A percentile compares a stretch with the other conserved stretches of the same genome.
These are phyloP conservation scores for Candida succiphila DNA, from an alignment of 805 yeast species.

Conservation along the genomic window DNA sequence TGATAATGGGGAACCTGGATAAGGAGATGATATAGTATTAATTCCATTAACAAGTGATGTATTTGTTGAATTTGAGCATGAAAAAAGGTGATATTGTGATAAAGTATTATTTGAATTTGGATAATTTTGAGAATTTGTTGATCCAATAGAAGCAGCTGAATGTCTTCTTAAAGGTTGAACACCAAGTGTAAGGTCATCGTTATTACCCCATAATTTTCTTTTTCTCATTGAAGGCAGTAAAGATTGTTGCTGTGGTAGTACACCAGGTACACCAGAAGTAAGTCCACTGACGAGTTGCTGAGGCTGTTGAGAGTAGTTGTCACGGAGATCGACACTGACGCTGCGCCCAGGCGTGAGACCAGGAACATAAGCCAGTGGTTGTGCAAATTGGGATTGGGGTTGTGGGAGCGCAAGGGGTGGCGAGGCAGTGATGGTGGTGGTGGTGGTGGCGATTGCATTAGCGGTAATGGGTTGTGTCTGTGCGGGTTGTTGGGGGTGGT, in stretches of 20 bases:
- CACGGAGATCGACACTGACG: slow-evolving; percentile 13
- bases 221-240: slow-evolving; percentile 12
- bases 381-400: not conserved
- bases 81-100: too few relatives aligned
- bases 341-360: slow-evolving; percentile 11
- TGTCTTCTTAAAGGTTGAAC: slow-evolving; percentile 19
- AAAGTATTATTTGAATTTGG: not conserved
- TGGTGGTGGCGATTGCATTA: too few relatives aligned
- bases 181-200: too few relatives aligned
- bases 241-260: slow-evolving; percentile 1
- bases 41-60: slow-evolving; percentile 3
- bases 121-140: slow-evolving; percentile 1
- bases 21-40: too few relatives aligned
- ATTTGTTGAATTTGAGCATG: not conserved
- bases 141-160: slow-evolving; percentile 21
- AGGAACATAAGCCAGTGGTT: not conserved
- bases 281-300: not conserved
- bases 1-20: slow-evolving; percentile 20
- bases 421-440: too few relatives aligned
- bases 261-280: slow-evolving; percentile 2
- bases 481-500: slow-evolving; percentile 1
- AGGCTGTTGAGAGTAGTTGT: not conserved
- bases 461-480: too few relatives aligned
- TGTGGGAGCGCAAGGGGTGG: slow-evolving; percentile 1
- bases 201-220: slow-evolving; percentile 12